Conservation (phyloP, 805 yeast species). For the Zygotorulaspora sp. region DNA sequence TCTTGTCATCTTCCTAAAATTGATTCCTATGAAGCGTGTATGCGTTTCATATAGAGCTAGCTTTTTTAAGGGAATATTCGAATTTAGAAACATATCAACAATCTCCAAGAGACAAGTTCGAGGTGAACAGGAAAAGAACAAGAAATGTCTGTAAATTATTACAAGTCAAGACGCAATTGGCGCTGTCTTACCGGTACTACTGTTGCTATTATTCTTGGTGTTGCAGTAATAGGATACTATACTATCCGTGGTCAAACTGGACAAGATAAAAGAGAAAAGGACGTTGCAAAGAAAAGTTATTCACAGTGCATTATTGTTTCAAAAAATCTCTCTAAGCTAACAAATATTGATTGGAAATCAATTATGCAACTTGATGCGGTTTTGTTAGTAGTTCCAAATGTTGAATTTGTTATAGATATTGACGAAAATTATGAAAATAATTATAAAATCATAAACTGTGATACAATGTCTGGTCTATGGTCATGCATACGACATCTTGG, state of each 20-base stretch:
- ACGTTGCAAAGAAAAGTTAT: constrained; percentile 2
- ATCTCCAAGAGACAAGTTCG: not conserved
- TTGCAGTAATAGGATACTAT: constrained; percentile 11
- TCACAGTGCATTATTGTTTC: constrained; percentile 19
- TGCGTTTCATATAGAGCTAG: no score
- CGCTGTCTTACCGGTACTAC: constrained; percentile 7
- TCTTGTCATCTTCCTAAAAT: no score
- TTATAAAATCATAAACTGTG: constrained; percentile 42
- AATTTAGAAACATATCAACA: no score
- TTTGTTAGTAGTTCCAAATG: constrained; percentile 35
- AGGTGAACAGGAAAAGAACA: not conserved
- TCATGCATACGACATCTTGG: constrained; percentile 52
- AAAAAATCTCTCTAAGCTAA: constrained; percentile 10
- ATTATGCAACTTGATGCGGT: constrained; percentile 30
- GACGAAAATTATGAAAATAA: constrained; percentile 21
- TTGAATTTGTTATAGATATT: constrained; percentile 12
- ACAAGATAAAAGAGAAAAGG: not conserved
- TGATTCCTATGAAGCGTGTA: no score
- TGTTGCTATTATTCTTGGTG: constrained; percentile 13
- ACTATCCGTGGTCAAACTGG: constrained; percentile 1
- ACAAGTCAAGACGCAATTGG: constrained; percentile 1
- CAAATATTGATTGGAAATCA: constrained; percentile 19
- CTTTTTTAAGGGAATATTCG: no score
- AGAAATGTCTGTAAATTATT: not conserved
- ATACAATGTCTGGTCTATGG: constrained; percentile 47